A percentile compares a stretch with the other conserved stretches of the same genome.
phyloP scores from a whole-genome alignment of 352 stramenopile species.

The Blastocystis sp. region DNA sequence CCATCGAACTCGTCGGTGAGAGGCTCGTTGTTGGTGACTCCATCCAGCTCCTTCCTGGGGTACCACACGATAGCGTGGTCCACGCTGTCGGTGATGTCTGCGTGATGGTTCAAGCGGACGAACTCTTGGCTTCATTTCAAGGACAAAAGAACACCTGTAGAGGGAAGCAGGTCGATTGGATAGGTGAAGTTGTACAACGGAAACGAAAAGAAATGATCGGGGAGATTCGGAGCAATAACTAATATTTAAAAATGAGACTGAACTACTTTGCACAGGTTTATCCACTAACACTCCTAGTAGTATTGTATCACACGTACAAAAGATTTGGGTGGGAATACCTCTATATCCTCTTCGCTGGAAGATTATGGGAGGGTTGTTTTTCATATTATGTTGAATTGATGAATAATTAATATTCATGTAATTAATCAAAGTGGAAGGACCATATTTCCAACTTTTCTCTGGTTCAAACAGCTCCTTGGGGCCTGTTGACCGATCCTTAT shows the following conservation, averaged over 20 bases:
- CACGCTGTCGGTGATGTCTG: background rate
- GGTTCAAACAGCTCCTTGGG: background rate
- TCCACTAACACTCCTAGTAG: conserved; percentile 14
- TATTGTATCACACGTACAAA: conserved; percentile 13
- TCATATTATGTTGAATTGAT: background rate
- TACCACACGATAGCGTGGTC: background rate
- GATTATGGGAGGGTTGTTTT: background rate
- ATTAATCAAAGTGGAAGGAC: background rate
- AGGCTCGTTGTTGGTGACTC: background rate
- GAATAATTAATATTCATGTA: background rate
- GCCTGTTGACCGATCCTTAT: background rate
- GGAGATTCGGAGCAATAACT: conserved; percentile 29
- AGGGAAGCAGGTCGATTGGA: background rate
- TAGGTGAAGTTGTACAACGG: conserved; percentile 27
- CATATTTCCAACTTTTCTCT: background rate
- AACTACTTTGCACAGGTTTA: conserved; percentile 2
- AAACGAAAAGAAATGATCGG: conserved; percentile 44
- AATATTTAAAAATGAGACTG: background rate
- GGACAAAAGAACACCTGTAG: background rate
- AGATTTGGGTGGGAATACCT: conserved; percentile 12
- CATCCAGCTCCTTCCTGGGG: background rate
- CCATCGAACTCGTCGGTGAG: background rate
- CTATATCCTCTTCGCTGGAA: background rate
- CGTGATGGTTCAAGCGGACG: background rate
- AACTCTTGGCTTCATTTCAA: background rate